These are phyloP conservation scores for Gossypium bickii DNA, from an alignment of 345 rosid genomes.

Conservation along the genomic window DNA sequence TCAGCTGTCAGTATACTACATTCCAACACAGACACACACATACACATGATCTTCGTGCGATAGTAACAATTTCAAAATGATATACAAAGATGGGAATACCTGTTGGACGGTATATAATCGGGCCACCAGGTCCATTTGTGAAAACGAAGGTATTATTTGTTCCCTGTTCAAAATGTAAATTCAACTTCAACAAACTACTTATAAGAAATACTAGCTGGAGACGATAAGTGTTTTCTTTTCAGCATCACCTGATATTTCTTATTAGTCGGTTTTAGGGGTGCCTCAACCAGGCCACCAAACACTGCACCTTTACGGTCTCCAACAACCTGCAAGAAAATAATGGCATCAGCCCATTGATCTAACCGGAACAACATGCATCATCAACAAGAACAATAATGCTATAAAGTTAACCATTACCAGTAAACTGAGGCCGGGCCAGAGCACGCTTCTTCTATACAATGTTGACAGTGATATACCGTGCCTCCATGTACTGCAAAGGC, in stretches of 20 bases:
- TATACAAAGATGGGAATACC: slow-evolving; percentile 40
- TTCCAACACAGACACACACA: neutral
- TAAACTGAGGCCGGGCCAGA: slow-evolving; percentile 93
- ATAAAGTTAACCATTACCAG: slow-evolving; percentile 47
- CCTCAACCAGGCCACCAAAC: slow-evolving; percentile 94
- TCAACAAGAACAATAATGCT: too few species aligned
- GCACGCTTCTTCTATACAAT: slow-evolving; percentile 83
- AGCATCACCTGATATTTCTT: slow-evolving; percentile 75
- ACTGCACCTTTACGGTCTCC: slow-evolving; percentile 90
- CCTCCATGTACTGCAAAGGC: slow-evolving; percentile 80
- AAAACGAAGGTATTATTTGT: slow-evolving; percentile 84
- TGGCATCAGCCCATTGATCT: neutral
- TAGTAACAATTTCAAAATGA: neutral
- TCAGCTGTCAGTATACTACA: neutral
- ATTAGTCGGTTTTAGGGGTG: slow-evolving; percentile 76
- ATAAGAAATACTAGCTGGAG: neutral
- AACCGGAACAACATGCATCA: neutral
- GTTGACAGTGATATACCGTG: slow-evolving; percentile 93
- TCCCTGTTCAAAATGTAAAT: slow-evolving; percentile 52
- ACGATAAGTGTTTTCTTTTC: slow-evolving; percentile 5
- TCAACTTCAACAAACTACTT: slow-evolving; percentile 19
- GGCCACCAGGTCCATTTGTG: slow-evolving; percentile 65
- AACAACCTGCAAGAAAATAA: slow-evolving; percentile 53
- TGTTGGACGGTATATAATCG: slow-evolving; percentile 69
- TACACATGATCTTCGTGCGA: neutral